These are phyloP conservation scores for Candida anglica DNA, from an alignment of 805 yeast species.

Conservation along the genomic window DNA sequence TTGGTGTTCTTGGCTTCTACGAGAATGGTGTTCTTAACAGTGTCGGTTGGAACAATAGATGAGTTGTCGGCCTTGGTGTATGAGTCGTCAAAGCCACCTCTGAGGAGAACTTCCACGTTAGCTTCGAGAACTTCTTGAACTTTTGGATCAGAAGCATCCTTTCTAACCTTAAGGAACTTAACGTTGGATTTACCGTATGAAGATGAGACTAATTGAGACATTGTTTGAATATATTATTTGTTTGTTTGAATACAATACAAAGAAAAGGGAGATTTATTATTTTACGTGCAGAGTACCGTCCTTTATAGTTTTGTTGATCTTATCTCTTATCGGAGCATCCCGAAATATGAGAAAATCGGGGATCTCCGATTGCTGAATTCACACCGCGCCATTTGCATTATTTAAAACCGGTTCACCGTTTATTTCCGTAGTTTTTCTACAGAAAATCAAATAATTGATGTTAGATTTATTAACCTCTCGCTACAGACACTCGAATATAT, in stretches of 20 bases:
- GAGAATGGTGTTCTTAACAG: slow-evolving; percentile 84
- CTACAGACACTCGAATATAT: no score
- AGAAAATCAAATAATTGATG: no score
- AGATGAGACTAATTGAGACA: slow-evolving; percentile 37
- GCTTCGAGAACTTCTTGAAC: slow-evolving; percentile 84
- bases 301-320: no score
- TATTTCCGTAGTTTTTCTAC: no score
- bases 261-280: not conserved
- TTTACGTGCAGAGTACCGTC: no score
- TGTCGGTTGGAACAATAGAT: slow-evolving; percentile 90
- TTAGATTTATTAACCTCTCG: no score
- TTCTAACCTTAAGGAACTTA: slow-evolving; percentile 84
- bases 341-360: not conserved
- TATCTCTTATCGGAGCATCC: no score
- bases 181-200: slow-evolving; percentile 92
- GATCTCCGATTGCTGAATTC: slow-evolving; percentile 3
- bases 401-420: no score
- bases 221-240: not conserved
- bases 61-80: slow-evolving; percentile 87
- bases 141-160: slow-evolving; percentile 67
- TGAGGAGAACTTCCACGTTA: slow-evolving; percentile 68
- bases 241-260: not conserved
- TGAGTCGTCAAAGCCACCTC: slow-evolving; percentile 74
- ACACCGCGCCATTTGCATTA: no score
- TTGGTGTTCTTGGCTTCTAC: slow-evolving; percentile 78